Evolutionary conservation across 768 basidiomycete species (phyloP).

Genomic region (Amanita fuliginea): DNA sequence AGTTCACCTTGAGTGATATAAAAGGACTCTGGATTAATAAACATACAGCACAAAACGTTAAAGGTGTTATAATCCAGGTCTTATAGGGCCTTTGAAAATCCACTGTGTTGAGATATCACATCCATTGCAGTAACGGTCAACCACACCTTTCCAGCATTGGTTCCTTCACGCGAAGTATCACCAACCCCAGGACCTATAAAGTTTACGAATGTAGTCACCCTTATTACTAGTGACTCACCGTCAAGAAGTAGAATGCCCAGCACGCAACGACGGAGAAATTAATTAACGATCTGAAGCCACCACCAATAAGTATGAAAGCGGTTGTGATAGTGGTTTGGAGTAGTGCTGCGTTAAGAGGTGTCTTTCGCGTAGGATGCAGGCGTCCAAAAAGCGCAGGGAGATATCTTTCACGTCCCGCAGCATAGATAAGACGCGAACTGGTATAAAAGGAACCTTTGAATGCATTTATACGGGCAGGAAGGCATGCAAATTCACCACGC

Average conservation of each 20-base stretch:
- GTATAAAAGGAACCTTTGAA: slow-evolving; percentile 58
- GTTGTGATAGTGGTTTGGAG: slow-evolving; percentile 70
- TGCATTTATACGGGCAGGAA: slow-evolving; percentile 7
- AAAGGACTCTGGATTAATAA: not conserved
- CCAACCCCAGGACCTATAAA: slow-evolving; percentile 69
- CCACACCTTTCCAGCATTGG: slow-evolving; percentile 71
- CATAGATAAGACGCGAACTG: slow-evolving; percentile 76
- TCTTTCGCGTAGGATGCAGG: slow-evolving; percentile 62
- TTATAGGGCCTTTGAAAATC: slow-evolving; percentile 68
- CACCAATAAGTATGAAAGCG: slow-evolving; percentile 73
- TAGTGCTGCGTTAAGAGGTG: slow-evolving; percentile 81
- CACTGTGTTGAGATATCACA: not conserved
- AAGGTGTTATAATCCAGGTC: slow-evolving; percentile 84
- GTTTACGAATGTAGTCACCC: not conserved
- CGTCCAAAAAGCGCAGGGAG: slow-evolving; percentile 78
- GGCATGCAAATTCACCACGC: slow-evolving; percentile 5
- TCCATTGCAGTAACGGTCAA: not conserved
- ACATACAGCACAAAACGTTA: slow-evolving; percentile 79
- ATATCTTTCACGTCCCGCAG: slow-evolving; percentile 81
- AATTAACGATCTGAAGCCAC: slow-evolving; percentile 80
- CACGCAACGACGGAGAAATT: slow-evolving; percentile 84
- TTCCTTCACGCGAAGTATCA: slow-evolving; percentile 84
- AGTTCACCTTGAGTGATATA: not conserved
- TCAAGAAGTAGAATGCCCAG: slow-evolving; percentile 83
- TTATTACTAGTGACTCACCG: slow-evolving; percentile 31